A percentile compares a stretch with the other conserved stretches of the same genome.
Evolutionary conservation across 345 rosid genomes (phyloP).

Genomic region (Camelina hispida): DNA sequence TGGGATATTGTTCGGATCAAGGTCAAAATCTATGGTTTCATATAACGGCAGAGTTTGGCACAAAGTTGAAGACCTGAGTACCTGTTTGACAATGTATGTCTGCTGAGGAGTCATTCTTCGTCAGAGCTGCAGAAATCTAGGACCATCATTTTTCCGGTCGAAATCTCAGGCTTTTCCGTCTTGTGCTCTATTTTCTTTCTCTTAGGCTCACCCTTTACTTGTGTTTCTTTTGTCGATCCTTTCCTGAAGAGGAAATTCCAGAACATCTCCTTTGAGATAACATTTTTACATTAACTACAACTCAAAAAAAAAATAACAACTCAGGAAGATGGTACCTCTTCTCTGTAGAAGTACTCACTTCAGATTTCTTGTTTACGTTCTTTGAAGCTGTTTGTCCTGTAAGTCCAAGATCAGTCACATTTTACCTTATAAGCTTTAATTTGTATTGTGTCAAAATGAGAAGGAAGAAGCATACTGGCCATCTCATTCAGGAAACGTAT

Average conservation of each 20-base stretch:
- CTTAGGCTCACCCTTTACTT: slow-evolving; percentile 48
- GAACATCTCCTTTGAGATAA: slow-evolving; percentile 23
- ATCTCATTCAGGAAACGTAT: slow-evolving; percentile 84
- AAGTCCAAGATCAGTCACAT: slow-evolving; percentile 34
- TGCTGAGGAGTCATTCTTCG: slow-evolving; percentile 53
- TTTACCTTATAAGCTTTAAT: not conserved
- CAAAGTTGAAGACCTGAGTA: not conserved
- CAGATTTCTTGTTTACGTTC: slow-evolving; percentile 47
- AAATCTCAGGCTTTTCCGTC: slow-evolving; percentile 15
- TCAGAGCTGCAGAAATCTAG: slow-evolving; percentile 70
- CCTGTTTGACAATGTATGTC: slow-evolving; percentile 5
- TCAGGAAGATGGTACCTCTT: slow-evolving; percentile 58
- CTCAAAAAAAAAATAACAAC: slow-evolving; percentile 2
- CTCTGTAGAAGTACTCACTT: slow-evolving; percentile 39
- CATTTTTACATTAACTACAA: slow-evolving; percentile 18
- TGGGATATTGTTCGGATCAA: not conserved
- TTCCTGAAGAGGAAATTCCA: slow-evolving; percentile 54
- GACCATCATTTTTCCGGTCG: slow-evolving; percentile 66
- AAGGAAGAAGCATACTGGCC: slow-evolving; percentile 58
- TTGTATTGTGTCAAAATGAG: slow-evolving; percentile 12
- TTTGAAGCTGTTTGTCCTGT: slow-evolving; percentile 54
- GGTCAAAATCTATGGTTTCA: not conserved
- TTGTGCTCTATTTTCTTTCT: slow-evolving; percentile 52
- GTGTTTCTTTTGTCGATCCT: slow-evolving; percentile 46
- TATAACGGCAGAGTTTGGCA: not conserved